Conservation (phyloP, 345 rosid genomes). For the Triadica sebifera region DNA sequence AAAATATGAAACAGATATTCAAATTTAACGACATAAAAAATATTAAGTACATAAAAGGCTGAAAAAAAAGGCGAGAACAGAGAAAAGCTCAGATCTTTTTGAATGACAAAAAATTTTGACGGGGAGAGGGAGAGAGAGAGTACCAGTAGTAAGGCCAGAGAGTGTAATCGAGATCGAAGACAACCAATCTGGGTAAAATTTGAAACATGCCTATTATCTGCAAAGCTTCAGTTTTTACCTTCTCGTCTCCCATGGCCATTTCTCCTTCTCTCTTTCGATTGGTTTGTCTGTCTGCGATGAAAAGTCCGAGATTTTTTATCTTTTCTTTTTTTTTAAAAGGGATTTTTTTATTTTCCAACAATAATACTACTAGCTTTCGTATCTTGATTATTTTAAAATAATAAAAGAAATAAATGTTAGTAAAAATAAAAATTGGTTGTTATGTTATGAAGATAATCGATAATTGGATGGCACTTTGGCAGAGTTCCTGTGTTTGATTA, state of each 20-base stretch:
- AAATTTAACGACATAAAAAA: neutral
- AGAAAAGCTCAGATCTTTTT: neutral
- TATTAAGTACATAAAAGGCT: neutral
- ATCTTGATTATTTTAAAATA: no score
- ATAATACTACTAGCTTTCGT: no score
- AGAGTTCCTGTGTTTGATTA: no score
- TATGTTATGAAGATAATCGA: no score
- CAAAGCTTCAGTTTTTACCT: conserved; percentile 56
- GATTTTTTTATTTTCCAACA: no score
- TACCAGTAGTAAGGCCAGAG: conserved; percentile 93
- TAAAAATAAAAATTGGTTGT: no score
- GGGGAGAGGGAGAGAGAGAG: neutral
- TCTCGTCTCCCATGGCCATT: conserved; percentile 49
- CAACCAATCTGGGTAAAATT: conserved; percentile 58
- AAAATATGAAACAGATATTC: neutral
- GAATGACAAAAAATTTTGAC: no score
- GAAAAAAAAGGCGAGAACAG: no score
- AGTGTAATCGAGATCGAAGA: conserved; percentile 83
- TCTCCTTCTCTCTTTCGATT: neutral
- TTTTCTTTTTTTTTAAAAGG: no score
- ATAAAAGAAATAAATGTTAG: no score
- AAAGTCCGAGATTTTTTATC: neutral
- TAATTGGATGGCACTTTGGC: no score
- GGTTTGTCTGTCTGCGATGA: neutral
- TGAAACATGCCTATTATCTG: conserved; percentile 56